These are phyloP conservation scores for Ganoderma multipileum DNA, from an alignment of 1,284 basidiomycete species.

Conservation along the genomic window DNA sequence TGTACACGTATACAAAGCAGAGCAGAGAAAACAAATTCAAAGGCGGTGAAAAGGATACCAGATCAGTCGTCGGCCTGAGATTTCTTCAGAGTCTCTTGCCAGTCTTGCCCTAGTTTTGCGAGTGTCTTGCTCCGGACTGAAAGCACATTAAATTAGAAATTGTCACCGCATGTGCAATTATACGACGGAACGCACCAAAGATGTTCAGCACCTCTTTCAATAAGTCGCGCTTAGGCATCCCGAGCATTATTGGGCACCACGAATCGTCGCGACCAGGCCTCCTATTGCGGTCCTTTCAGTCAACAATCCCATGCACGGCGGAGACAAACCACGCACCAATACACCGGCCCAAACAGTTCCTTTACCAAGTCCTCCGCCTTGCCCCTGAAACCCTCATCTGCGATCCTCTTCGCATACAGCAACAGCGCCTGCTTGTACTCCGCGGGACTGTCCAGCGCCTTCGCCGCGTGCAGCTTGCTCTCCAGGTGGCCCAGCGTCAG, in stretches of 20 bases:
- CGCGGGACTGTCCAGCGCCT: conserved; percentile 75
- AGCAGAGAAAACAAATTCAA: neutral
- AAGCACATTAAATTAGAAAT: neutral
- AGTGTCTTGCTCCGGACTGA: conserved; percentile 76
- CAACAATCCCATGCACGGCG: neutral
- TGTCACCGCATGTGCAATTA: neutral
- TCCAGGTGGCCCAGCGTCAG: conserved; percentile 87
- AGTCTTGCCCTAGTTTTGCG: conserved; percentile 74
- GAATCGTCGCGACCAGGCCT: conserved; percentile 65
- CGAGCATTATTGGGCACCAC: conserved; percentile 74
- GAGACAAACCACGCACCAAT: conserved; percentile 61
- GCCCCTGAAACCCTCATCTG: conserved; percentile 83
- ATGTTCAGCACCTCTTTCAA: conserved; percentile 79
- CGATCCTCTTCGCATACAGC: conserved; percentile 82
- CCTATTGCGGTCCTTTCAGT: conserved; percentile 47
- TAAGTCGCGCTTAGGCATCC: conserved; percentile 79
- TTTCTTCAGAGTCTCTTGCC: conserved; percentile 79
- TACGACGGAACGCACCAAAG: conserved; percentile 61
- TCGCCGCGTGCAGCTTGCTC: conserved; percentile 76
- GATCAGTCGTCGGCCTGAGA: conserved; percentile 49
- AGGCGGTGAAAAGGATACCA: neutral
- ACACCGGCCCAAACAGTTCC: conserved; percentile 88
- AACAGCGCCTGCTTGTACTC: conserved; percentile 83
- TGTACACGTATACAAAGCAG: conserved; percentile 5
- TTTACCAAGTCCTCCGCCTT: conserved; percentile 89